Evolutionary conservation across 2,329 filamentous ascomycete species (phyloP).

Genomic region (Hypoxylon sp.): DNA sequence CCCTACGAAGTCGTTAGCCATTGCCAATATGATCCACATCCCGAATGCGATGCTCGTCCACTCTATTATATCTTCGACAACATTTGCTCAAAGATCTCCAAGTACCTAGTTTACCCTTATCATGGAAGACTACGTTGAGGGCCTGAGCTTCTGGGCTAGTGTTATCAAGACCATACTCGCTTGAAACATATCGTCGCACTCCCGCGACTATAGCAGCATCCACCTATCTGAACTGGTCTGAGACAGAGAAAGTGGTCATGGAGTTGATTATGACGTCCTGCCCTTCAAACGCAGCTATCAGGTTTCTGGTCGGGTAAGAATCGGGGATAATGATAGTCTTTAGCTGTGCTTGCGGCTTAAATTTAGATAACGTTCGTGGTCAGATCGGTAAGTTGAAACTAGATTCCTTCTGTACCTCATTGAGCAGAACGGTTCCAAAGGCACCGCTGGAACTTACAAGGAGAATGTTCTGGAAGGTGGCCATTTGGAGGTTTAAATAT

Average conservation of each 20-base stretch:
- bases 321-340: constrained; percentile 50
- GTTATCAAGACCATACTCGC: constrained; percentile 64
- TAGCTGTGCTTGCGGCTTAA: constrained; percentile 40
- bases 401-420: constrained; percentile 50
- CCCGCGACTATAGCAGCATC: constrained; percentile 69
- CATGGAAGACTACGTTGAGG: constrained; percentile 48
- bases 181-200: constrained; percentile 69
- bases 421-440: constrained; percentile 51
- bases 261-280: constrained; percentile 60
- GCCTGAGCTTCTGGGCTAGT: constrained; percentile 48
- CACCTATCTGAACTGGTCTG: constrained; percentile 65
- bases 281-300: constrained; percentile 47
- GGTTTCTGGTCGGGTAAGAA: constrained; percentile 49
- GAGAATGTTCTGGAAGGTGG: constrained; percentile 51
- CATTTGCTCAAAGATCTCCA: constrained; percentile 48
- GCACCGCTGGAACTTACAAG: constrained; percentile 54
- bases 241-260: constrained; percentile 55
- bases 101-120: constrained; percentile 54
- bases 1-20: constrained; percentile 51
- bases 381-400: constrained; percentile 51
- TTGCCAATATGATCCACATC: constrained; percentile 53
- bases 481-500: constrained; percentile 26
- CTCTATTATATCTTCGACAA: constrained; percentile 49
- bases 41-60: constrained; percentile 54
- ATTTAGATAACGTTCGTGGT: constrained; percentile 51